phyloP scores from a whole-genome alignment of 2,329 filamentous ascomycete species.

The Tolypocladium inflatum region DNA sequence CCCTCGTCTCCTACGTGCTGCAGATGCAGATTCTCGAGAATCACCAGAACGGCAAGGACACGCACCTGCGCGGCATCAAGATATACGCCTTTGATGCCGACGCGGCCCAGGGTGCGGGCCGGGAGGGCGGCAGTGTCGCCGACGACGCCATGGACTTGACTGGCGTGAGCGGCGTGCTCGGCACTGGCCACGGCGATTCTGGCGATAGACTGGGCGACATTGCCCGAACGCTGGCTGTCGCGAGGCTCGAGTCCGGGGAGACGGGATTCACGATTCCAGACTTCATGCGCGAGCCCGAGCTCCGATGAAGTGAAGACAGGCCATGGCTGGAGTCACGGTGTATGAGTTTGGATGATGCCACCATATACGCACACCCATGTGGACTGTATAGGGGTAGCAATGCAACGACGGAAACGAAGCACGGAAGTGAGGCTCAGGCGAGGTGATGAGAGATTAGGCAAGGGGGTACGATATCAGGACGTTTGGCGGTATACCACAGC shows the following conservation, averaged over 20 bases:
- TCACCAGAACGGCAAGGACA: slow-evolving; percentile 98
- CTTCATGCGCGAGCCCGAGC: slow-evolving; percentile 33
- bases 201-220: slow-evolving; percentile 16
- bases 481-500: neutral
- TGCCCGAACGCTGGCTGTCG: slow-evolving; percentile 14
- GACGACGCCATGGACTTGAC: slow-evolving; percentile 18
- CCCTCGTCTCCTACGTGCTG: slow-evolving; percentile 79
- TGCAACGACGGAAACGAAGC: neutral
- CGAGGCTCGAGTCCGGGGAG: slow-evolving; percentile 22
- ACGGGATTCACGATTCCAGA: slow-evolving; percentile 26
- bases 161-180: slow-evolving; percentile 7
- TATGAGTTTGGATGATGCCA: neutral
- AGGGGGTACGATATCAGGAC: neutral
- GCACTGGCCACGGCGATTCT: slow-evolving; percentile 1
- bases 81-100: slow-evolving; percentile 58
- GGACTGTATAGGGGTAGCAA: neutral
- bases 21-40: slow-evolving; percentile 91
- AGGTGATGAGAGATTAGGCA: neutral
- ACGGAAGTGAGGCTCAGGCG: neutral
- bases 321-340: neutral
- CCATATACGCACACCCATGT: neutral
- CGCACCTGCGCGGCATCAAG: slow-evolving; percentile 89
- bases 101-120: slow-evolving; percentile 28
- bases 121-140: slow-evolving; percentile 20
- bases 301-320: slow-evolving; percentile 20